Percentiles rank a stretch among this genome's conserved stretches.
Conservation (phyloP, 2,329 filamentous ascomycete species). For the Pseudogymnoascus sp. region DNA sequence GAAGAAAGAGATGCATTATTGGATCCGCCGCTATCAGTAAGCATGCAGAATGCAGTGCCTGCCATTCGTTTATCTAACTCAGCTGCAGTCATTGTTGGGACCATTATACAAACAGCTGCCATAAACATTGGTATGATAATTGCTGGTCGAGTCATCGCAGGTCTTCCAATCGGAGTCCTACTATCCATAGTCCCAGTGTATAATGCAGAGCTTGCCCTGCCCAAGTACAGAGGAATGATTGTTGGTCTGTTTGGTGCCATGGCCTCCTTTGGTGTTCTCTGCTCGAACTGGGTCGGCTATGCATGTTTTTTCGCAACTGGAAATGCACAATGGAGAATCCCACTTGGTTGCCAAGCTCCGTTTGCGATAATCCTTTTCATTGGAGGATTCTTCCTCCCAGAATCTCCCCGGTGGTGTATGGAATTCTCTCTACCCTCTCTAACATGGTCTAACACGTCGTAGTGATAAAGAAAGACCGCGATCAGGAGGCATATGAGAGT, state of each 20-base stretch:
- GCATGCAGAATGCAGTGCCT: not conserved
- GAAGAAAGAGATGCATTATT: not conserved
- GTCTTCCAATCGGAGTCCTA: slow-evolving; percentile 35
- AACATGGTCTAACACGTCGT: not conserved
- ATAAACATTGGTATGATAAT: slow-evolving; percentile 34
- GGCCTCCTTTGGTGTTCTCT: slow-evolving; percentile 47
- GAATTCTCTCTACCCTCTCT: not conserved
- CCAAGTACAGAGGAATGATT: slow-evolving; percentile 20
- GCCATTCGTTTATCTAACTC: not conserved
- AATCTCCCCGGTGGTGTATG: slow-evolving; percentile 36
- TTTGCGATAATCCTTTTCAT: slow-evolving; percentile 46
- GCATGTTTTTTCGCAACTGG: slow-evolving; percentile 45
- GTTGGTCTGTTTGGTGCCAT: slow-evolving; percentile 33
- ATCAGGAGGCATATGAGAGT: not conserved
- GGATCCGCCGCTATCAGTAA: not conserved
- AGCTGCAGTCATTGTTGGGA: slow-evolving; percentile 16
- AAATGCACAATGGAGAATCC: slow-evolving; percentile 44
- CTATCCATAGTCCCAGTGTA: slow-evolving; percentile 20
- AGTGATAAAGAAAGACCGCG: not conserved
- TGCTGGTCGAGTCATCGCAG: slow-evolving; percentile 38
- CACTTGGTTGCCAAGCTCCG: slow-evolving; percentile 45
- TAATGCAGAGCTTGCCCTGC: slow-evolving; percentile 23
- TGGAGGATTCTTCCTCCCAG: slow-evolving; percentile 48
- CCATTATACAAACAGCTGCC: slow-evolving; percentile 23
- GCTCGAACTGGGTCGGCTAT: slow-evolving; percentile 45